Evolutionary conservation across 2,329 filamentous ascomycete species (phyloP).

Genomic region (Hymenoscyphus occultus): DNA sequence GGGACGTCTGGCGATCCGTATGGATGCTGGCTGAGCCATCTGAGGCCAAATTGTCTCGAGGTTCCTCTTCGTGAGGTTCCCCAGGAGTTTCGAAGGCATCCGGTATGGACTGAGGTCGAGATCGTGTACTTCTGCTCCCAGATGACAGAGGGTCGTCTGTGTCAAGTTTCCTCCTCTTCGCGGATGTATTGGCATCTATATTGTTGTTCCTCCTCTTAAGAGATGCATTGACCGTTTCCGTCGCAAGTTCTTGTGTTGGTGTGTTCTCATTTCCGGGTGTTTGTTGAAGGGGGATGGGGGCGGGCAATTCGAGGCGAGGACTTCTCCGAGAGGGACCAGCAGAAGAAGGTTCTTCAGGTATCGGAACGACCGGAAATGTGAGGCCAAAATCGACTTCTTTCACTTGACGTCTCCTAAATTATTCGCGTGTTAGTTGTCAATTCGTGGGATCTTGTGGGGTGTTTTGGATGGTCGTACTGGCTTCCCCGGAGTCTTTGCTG

Average conservation of each 20-base stretch:
- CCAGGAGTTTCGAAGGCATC: conserved; percentile 21
- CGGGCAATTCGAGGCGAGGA: conserved; percentile 13
- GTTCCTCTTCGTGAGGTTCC: conserved; percentile 5
- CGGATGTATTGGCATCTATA: conserved; percentile 35
- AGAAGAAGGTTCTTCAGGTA: conserved; percentile 12
- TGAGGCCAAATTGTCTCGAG: not conserved
- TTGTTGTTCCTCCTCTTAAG: conserved; percentile 20
- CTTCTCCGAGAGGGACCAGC: conserved; percentile 17
- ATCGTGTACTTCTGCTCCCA: conserved; percentile 31
- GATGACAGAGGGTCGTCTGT: conserved; percentile 22
- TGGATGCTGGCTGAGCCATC: not conserved
- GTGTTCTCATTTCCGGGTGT: conserved; percentile 22
- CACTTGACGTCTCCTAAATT: conserved; percentile 48
- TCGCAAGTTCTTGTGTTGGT: conserved; percentile 4
- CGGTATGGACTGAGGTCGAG: conserved; percentile 22
- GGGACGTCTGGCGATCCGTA: not conserved
- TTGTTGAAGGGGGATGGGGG: not conserved
- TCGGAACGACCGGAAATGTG: conserved; percentile 41
- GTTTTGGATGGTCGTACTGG: conserved; percentile 45
- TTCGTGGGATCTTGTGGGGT: conserved; percentile 1
- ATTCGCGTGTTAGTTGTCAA: conserved; percentile 34
- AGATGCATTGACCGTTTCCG: not conserved
- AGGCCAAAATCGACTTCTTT: conserved; percentile 60
- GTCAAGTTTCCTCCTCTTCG: conserved; percentile 34
- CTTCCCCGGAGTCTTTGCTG: conserved; percentile 64